Percentiles rank a stretch among this genome's conserved stretches.
Evolutionary conservation across 2,329 filamentous ascomycete genomes (phyloP).

Genomic region (Dissoconium aciculare): DNA sequence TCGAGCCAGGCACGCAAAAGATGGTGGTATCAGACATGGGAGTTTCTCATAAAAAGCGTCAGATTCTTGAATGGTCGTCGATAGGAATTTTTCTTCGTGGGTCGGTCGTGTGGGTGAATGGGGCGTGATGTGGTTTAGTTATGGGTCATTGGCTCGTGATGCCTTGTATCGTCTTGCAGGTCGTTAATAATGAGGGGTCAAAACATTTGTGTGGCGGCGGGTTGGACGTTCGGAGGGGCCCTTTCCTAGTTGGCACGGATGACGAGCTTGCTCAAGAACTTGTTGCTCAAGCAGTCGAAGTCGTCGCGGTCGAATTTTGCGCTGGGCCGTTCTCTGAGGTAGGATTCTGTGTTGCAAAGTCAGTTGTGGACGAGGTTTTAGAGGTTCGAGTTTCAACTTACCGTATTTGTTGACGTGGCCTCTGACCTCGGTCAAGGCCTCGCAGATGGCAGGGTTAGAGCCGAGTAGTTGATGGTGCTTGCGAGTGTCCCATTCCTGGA

Average conservation of each 20-base stretch:
- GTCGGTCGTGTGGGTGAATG: no score
- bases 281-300: conserved; percentile 92
- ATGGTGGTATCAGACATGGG: no score
- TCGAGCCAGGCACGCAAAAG: no score
- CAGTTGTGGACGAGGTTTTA: conserved; percentile 4
- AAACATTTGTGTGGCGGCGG: no score
- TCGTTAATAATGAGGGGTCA: no score
- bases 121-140: no score
- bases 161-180: no score
- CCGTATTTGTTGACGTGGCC: conserved; percentile 87
- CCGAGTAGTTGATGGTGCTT: conserved; percentile 83
- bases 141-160: no score
- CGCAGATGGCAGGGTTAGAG: conserved; percentile 83
- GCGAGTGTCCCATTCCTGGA: conserved; percentile 84
- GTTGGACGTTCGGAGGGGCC: no score
- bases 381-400: conserved; percentile 40
- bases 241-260: conserved; percentile 69
- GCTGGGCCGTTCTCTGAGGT: conserved; percentile 60
- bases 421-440: conserved; percentile 90
- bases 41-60: no score
- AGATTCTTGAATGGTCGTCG: no score
- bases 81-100: no score
- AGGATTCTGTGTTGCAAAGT: conserved; percentile 51
- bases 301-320: conserved; percentile 79
- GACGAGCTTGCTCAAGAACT: conserved; percentile 90